Evolutionary conservation across 1,284 basidiomycete species (phyloP).

Genomic region (Irpex lacteus): DNA sequence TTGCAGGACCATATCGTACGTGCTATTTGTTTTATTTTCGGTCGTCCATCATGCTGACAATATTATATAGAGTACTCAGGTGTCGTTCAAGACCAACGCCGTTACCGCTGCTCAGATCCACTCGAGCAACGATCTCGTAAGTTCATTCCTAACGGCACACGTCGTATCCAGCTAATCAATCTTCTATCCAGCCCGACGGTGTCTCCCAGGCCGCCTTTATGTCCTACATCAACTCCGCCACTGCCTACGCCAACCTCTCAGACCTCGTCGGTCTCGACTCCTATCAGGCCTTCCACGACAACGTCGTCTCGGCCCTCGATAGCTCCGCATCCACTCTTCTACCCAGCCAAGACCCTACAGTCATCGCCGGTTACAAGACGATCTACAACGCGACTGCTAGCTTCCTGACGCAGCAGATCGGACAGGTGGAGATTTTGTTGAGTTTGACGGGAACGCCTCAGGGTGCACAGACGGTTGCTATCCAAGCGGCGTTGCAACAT

Average conservation of each 20-base stretch:
- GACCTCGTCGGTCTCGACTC: constrained; percentile 41
- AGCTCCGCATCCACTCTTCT: constrained; percentile 40
- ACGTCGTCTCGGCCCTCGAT: constrained; percentile 33
- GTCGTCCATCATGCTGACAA: constrained; percentile 9
- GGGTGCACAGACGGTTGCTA: constrained; percentile 34
- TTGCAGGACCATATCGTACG: constrained; percentile 66
- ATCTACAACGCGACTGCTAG: constrained; percentile 53
- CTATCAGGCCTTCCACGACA: constrained; percentile 29
- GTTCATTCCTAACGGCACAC: constrained; percentile 7
- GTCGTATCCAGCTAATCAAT: not conserved
- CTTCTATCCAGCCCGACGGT: constrained; percentile 15
- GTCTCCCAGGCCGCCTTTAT: constrained; percentile 40
- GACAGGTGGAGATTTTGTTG: constrained; percentile 63
- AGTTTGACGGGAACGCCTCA: constrained; percentile 46
- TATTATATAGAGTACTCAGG: constrained; percentile 39
- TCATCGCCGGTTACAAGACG: constrained; percentile 61
- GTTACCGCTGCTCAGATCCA: constrained; percentile 45
- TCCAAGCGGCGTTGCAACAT: constrained; percentile 70
- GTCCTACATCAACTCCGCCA: constrained; percentile 67
- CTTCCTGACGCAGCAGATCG: constrained; percentile 42
- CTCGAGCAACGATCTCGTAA: constrained; percentile 29
- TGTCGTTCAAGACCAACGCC: constrained; percentile 44
- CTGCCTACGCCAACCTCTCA: constrained; percentile 61
- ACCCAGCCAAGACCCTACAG: constrained; percentile 44
- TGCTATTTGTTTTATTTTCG: constrained; percentile 16